Conservation (phyloP, 176 grass and related monocot species). For the Aegilops tauschii region DNA sequence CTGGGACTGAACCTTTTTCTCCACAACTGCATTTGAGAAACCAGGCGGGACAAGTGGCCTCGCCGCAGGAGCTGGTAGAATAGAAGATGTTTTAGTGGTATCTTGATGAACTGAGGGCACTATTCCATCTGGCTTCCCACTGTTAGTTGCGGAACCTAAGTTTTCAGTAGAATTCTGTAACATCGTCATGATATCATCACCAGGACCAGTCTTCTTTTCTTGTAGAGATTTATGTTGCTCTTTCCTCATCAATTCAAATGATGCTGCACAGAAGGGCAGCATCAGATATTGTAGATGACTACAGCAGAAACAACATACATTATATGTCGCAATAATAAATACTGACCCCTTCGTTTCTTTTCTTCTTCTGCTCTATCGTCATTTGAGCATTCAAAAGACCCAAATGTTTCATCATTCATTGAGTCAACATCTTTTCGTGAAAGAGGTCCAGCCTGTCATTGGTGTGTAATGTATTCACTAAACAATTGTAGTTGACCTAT, state of each 20-base stretch:
- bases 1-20: slow-evolving; percentile 38
- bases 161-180: slow-evolving; percentile 57
- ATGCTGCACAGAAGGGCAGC: slow-evolving; percentile 51
- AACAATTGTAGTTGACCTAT: not conserved
- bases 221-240: slow-evolving; percentile 86
- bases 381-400: slow-evolving; percentile 61
- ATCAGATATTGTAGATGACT: slow-evolving; percentile 23
- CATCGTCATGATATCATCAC: slow-evolving; percentile 60
- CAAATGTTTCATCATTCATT: slow-evolving; percentile 97
- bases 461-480: slow-evolving; percentile 14
- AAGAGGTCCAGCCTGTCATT: slow-evolving; percentile 57
- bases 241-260: slow-evolving; percentile 98
- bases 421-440: slow-evolving; percentile 66
- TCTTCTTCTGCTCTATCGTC: slow-evolving; percentile 92
- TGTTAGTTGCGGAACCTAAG: slow-evolving; percentile 29
- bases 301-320: not conserved
- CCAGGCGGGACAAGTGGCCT: slow-evolving; percentile 50
- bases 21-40: slow-evolving; percentile 53
- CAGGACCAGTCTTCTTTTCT: slow-evolving; percentile 64
- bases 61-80: slow-evolving; percentile 25
- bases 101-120: slow-evolving; percentile 41
- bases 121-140: slow-evolving; percentile 45
- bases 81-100: slow-evolving; percentile 37
- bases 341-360: slow-evolving; percentile 75
- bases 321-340: not conserved